Conservation (phyloP, 345 rosid species). For the Citrus inodora region DNA sequence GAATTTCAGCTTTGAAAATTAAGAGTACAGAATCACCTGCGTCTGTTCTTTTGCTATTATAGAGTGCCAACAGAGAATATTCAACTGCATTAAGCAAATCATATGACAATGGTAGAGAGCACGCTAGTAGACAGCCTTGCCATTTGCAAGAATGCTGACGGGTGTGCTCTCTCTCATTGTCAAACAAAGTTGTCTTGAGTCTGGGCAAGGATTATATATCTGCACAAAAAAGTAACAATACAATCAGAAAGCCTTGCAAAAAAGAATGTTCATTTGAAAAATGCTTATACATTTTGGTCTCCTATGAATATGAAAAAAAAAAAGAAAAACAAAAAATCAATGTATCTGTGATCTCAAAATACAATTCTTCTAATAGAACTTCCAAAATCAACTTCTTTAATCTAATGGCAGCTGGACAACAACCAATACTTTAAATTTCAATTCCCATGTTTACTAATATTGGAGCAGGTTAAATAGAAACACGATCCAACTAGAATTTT, state of each 20-base stretch:
- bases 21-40: slow-evolving; percentile 8
- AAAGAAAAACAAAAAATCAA: not conserved
- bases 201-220: not conserved
- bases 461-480: not conserved
- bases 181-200: slow-evolving; percentile 21
- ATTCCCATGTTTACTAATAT: not conserved
- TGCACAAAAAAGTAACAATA: not conserved
- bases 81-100: slow-evolving; percentile 4
- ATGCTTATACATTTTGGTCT: not conserved
- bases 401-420: not conserved
- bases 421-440: not conserved
- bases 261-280: not conserved
- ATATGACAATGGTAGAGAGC: slow-evolving; percentile 41
- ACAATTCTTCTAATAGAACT: not conserved
- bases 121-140: slow-evolving; percentile 37
- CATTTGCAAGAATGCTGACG: slow-evolving; percentile 24
- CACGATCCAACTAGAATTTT: not conserved
- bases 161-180: slow-evolving; percentile 65
- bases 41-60: not conserved
- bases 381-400: not conserved
- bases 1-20: not conserved
- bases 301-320: not conserved
- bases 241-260: not conserved
- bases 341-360: not conserved
- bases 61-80: not conserved